Evolutionary conservation across 129 eudicot species (phyloP).

Genomic region (Lonicera japonica): DNA sequence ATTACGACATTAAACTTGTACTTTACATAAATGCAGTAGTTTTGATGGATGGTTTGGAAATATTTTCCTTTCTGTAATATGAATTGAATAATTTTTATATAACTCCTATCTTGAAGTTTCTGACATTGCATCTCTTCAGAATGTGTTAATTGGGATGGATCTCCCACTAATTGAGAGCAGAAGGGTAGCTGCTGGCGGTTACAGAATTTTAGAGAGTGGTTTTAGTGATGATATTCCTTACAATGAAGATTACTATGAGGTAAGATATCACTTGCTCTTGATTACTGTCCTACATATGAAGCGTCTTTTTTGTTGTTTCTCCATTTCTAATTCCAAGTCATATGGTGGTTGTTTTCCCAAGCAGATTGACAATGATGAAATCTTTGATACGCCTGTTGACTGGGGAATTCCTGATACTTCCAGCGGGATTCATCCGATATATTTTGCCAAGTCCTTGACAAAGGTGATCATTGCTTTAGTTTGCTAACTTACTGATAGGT

Average conservation of each 20-base stretch:
- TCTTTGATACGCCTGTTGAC: conserved; percentile 23
- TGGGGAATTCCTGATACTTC: conserved; percentile 47
- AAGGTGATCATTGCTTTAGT: conserved; percentile 40
- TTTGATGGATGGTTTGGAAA: too few species aligned
- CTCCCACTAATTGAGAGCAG: conserved; percentile 35
- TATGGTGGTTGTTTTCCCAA: conserved; percentile 5
- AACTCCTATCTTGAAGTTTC: conserved; percentile 1
- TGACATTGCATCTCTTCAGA: conserved; percentile 32
- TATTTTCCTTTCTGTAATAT: background rate
- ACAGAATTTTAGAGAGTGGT: conserved; percentile 33
- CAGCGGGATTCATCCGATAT: conserved; percentile 49
- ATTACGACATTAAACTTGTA: background rate
- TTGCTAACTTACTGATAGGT: conserved; percentile 4
- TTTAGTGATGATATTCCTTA: conserved; percentile 15
- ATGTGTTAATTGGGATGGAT: conserved; percentile 64
- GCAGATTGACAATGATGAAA: conserved; percentile 44
- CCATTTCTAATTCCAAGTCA: background rate
- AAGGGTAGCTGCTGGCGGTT: conserved; percentile 33
- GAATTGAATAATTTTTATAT: background rate
- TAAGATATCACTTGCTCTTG: conserved; percentile 10
- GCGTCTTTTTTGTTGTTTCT: background rate
- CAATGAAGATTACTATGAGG: conserved; percentile 49
- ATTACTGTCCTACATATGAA: conserved; percentile 3
- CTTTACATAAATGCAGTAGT: too few species aligned
- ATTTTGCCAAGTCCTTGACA: conserved; percentile 73